Evolutionary conservation across 2,329 filamentous ascomycete species (phyloP).

Genomic region (Trichoderma semiorbis): DNA sequence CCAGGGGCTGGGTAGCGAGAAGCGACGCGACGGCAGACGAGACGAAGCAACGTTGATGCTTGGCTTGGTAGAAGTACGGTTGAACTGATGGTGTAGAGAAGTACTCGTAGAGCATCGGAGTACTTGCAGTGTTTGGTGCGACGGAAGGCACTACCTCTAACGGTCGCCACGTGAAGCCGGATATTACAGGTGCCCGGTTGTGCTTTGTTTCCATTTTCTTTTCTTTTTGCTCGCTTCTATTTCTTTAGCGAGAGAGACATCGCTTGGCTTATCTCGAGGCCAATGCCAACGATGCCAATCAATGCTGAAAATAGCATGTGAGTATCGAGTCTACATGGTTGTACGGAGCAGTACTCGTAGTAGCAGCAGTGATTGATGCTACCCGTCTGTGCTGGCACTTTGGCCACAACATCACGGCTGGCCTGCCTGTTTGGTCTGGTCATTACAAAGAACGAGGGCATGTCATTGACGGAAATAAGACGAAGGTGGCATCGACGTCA

Average conservation of each 20-base stretch:
- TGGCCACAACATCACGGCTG: not conserved
- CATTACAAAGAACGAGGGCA: not conserved
- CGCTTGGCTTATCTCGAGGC: not conserved
- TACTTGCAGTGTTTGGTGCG: not conserved
- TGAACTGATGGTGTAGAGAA: not conserved
- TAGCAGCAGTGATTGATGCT: not conserved
- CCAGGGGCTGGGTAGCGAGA: slow-evolving; percentile 17
- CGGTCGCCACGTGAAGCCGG: not conserved
- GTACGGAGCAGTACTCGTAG: too few relatives aligned
- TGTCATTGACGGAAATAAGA: slow-evolving; percentile 1
- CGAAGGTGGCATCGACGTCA: not conserved
- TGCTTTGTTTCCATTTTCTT: not conserved
- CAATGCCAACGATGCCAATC: not conserved
- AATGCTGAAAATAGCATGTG: not conserved
- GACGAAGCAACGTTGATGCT: not conserved
- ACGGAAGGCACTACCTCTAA: not conserved
- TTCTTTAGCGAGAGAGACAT: not conserved
- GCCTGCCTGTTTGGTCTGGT: slow-evolving; percentile 5
- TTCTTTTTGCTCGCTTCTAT: not conserved
- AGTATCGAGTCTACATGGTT: not conserved
- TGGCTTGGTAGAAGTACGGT: not conserved
- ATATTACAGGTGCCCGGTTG: not conserved
- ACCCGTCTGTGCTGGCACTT: not conserved
- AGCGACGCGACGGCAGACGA: slow-evolving; percentile 5
- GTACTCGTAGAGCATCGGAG: not conserved